A percentile compares a stretch with the other conserved stretches of the same genome.
phyloP scores from a whole-genome alignment of 176 grass and related monocot genomes.

The Aegilops tauschii region DNA sequence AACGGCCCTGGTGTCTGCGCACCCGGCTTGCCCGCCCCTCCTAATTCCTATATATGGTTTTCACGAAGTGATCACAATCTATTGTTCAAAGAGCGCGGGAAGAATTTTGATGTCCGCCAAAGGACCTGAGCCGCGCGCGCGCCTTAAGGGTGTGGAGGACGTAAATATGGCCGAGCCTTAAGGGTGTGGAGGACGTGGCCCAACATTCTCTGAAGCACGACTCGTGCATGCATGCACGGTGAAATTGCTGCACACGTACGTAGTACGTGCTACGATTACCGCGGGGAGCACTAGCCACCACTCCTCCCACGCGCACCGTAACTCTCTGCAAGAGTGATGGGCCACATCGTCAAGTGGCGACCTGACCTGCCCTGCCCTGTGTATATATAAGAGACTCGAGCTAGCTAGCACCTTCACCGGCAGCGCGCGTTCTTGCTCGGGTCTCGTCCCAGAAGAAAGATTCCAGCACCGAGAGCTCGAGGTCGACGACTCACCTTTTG shows the following conservation, averaged over 20 bases:
- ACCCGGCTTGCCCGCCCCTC: background rate
- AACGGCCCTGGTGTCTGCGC: background rate
- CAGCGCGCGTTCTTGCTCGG: slow-evolving; percentile 1
- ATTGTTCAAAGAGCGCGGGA: background rate
- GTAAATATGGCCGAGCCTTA: background rate
- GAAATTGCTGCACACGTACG: background rate
- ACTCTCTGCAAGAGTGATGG: background rate
- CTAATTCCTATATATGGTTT: too few species aligned
- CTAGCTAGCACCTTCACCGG: slow-evolving; percentile 23
- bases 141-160: background rate
- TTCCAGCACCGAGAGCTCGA: background rate
- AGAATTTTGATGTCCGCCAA: too few species aligned
- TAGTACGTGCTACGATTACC: slow-evolving; percentile 13
- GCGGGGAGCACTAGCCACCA: slow-evolving; percentile 13
- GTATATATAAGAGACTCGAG: slow-evolving; percentile 11
- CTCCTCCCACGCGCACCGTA: background rate
- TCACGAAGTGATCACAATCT: background rate
- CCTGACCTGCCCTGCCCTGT: background rate
- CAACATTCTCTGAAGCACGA: background rate
- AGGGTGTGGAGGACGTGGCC: background rate
- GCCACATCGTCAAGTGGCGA: slow-evolving; percentile 5
- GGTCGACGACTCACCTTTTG: background rate
- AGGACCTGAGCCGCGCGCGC: background rate
- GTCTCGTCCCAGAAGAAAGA: background rate
- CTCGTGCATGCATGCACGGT: background rate